phyloP scores from a whole-genome alignment of 1,284 basidiomycete species.

The Golubevia pallescens region DNA sequence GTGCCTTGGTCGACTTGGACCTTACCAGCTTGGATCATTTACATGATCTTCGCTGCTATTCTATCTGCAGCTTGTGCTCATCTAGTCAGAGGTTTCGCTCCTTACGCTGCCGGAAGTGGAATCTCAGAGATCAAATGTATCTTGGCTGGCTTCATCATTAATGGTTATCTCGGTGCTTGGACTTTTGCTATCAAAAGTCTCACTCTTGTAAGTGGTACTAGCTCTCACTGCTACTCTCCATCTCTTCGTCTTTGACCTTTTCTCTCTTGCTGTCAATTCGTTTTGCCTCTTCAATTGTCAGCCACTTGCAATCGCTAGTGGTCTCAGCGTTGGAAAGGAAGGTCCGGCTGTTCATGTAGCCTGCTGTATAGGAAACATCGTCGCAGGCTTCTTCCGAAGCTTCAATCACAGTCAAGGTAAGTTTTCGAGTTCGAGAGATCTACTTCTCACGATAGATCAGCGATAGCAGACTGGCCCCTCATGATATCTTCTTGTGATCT shows the following conservation, averaged over 20 bases:
- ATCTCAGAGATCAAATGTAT: conserved; percentile 99
- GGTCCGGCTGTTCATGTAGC: conserved; percentile 98
- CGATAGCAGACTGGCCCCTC: no score
- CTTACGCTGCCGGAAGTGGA: conserved; percentile 94
- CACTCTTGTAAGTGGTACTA: conserved; percentile 68
- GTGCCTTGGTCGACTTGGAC: conserved; percentile 83
- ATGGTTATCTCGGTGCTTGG: conserved; percentile 86
- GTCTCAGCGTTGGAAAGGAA: conserved; percentile 96
- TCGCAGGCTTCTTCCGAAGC: conserved; percentile 79
- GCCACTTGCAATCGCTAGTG: conserved; percentile 97
- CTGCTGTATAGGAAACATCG: conserved; percentile 86
- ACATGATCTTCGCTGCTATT: conserved; percentile 81
- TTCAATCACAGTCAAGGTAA: conserved; percentile 87
- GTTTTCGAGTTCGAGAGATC: conserved; percentile 33
- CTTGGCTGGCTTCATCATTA: conserved; percentile 93
- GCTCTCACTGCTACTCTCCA: not conserved
- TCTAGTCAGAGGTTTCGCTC: conserved; percentile 85
- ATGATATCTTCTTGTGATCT: no score
- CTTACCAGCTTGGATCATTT: conserved; percentile 80
- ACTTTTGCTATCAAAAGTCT: conserved; percentile 91
- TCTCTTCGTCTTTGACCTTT: no score
- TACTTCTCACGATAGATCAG: no score
- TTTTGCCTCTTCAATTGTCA: conserved; percentile 66
- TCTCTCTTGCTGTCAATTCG: not conserved
- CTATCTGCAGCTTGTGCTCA: conserved; percentile 68